Percentiles rank a stretch among this genome's conserved stretches.
phyloP scores from a whole-genome alignment of 176 grass and related monocot species.

The Hyparrhenia diplandra region DNA sequence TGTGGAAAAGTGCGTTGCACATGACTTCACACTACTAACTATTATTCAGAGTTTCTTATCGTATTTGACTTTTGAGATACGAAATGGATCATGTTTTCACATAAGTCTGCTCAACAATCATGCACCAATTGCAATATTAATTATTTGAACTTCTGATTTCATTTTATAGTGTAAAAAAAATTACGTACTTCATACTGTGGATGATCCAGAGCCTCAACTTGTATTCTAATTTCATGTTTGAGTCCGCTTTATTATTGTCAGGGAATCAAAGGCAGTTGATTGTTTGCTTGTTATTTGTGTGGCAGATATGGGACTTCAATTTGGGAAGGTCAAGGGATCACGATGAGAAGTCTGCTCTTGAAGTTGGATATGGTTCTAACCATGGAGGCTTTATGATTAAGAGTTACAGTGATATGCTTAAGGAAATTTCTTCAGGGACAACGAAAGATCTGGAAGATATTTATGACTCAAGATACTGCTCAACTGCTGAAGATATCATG shows the following conservation, averaged over 20 bases:
- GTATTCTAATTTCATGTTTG: background rate
- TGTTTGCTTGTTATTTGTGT: slow-evolving; percentile 18
- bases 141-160: background rate
- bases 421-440: slow-evolving; percentile 60
- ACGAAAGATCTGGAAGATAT: slow-evolving; percentile 63
- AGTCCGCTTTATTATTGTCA: background rate
- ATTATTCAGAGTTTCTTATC: background rate
- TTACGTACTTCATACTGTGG: background rate
- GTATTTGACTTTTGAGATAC: slow-evolving; percentile 26
- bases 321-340: slow-evolving; percentile 63
- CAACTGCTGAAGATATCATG: slow-evolving; percentile 61
- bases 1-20: slow-evolving; percentile 19
- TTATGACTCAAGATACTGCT: slow-evolving; percentile 53
- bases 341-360: slow-evolving; percentile 44
- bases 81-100: background rate
- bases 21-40: slow-evolving; percentile 14
- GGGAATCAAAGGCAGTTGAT: background rate
- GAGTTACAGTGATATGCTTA: slow-evolving; percentile 66
- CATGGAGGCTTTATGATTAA: slow-evolving; percentile 61
- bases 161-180: background rate
- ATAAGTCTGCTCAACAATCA: background rate
- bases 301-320: slow-evolving; percentile 85
- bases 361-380: slow-evolving; percentile 46
- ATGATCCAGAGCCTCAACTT: background rate
- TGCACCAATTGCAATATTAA: background rate